Conservation (phyloP, 805 yeast species). For the Barnettozyma californica region DNA sequence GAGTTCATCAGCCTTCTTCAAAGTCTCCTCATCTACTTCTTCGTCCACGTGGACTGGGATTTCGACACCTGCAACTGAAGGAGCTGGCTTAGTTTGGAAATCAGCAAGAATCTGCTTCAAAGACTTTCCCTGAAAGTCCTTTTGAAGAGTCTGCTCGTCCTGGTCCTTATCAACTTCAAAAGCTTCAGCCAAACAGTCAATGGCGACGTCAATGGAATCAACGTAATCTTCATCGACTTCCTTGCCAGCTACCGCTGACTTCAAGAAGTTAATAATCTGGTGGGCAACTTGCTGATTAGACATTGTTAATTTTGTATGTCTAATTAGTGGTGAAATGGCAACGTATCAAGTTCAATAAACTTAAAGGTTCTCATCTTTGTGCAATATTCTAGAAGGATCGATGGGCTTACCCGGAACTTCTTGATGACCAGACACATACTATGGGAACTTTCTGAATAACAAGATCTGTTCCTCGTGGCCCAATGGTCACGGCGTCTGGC, state of each 20-base stretch:
- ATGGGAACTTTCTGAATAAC: no score
- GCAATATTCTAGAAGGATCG: neutral
- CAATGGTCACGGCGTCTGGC: slow-evolving; percentile 75
- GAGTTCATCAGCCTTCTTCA: slow-evolving; percentile 73
- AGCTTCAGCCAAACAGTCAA: slow-evolving; percentile 87
- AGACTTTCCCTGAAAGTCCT: slow-evolving; percentile 42
- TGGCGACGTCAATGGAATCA: slow-evolving; percentile 90
- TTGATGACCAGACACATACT: no score
- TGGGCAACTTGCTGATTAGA: slow-evolving; percentile 60
- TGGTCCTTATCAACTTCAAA: slow-evolving; percentile 59
- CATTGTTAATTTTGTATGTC: slow-evolving; percentile 11
- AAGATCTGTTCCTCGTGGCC: slow-evolving; percentile 60
- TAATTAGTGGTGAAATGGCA: neutral
- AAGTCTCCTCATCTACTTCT: slow-evolving; percentile 41
- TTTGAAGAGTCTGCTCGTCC: slow-evolving; percentile 23
- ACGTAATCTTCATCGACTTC: slow-evolving; percentile 69
- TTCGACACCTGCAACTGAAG: slow-evolving; percentile 25
- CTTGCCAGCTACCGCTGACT: slow-evolving; percentile 51
- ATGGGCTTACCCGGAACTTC: neutral
- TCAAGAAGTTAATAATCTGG: slow-evolving; percentile 69
- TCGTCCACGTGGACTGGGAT: slow-evolving; percentile 41
- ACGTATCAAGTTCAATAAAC: neutral
- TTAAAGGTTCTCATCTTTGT: neutral
- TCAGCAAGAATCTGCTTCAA: slow-evolving; percentile 40
- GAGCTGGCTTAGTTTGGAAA: slow-evolving; percentile 17